These are phyloP conservation scores for Bassia scoparia DNA, from an alignment of 148 eudicot species.

Conservation along the genomic window DNA sequence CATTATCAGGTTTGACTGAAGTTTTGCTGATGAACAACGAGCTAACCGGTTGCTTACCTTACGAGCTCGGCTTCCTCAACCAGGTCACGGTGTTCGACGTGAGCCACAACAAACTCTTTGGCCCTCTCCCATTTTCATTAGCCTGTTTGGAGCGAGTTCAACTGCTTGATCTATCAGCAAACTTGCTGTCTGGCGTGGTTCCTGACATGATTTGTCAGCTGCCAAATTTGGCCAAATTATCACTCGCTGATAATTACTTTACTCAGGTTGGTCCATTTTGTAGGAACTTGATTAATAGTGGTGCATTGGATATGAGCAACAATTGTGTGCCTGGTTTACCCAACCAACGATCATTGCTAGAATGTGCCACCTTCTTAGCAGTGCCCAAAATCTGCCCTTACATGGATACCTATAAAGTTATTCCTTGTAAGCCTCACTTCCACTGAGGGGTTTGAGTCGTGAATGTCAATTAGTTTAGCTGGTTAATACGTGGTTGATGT, in stretches of 20 bases:
- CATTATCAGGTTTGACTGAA: constrained; percentile 27
- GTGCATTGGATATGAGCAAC: constrained; percentile 29
- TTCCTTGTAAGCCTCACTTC: constrained; percentile 40
- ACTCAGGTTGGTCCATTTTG: constrained; percentile 34
- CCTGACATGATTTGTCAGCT: constrained; percentile 38
- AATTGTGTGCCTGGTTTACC: constrained; percentile 36
- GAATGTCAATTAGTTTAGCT: no score
- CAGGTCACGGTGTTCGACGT: constrained; percentile 33
- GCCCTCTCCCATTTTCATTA: constrained; percentile 33
- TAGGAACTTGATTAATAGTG: constrained; percentile 25
- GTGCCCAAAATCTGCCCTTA: constrained; percentile 31
- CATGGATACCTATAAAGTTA: constrained; percentile 18
- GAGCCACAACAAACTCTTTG: constrained; percentile 32
- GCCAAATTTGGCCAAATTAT: constrained; percentile 27
- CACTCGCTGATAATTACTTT: constrained; percentile 31
- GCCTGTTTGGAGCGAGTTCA: constrained; percentile 28
- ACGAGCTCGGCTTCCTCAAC: constrained; percentile 36
- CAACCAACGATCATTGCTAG: constrained; percentile 31
- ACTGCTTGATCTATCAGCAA: constrained; percentile 28
- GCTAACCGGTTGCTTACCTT: constrained; percentile 39
- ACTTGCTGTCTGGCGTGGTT: constrained; percentile 36
- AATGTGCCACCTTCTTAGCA: constrained; percentile 31
- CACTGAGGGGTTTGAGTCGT: background rate
- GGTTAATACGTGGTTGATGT: no score
- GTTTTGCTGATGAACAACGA: constrained; percentile 35